A percentile compares a stretch with the other conserved stretches of the same genome.
Conservation (phyloP, 306 rosid genomes). For the Psophocarpus tetragonolobus region DNA sequence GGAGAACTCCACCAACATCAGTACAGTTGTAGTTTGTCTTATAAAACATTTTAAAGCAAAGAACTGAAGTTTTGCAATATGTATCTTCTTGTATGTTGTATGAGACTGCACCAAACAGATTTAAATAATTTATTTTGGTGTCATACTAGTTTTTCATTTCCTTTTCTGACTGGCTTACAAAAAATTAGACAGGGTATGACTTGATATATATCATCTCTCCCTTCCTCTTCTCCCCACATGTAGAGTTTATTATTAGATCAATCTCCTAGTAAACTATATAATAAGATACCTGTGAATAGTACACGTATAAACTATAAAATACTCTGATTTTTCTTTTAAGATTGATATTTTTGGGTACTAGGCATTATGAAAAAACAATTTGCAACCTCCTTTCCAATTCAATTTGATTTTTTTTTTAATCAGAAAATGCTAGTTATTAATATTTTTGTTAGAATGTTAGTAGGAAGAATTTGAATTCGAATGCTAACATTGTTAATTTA, state of each 20-base stretch:
- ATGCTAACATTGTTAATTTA: no score
- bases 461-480: no score
- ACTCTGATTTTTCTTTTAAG: background rate
- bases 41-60: constrained; percentile 62
- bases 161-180: constrained; percentile 18
- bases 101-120: constrained; percentile 21
- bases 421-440: no score
- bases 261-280: background rate
- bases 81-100: constrained; percentile 18
- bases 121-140: constrained; percentile 8
- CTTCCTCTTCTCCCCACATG: no score
- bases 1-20: constrained; percentile 66
- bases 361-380: background rate
- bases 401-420: no score
- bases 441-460: no score
- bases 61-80: constrained; percentile 31
- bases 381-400: background rate
- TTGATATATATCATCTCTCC: no score
- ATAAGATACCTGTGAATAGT: constrained; percentile 11
- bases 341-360: background rate
- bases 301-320: background rate
- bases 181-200: background rate
- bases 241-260: no score
- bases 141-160: constrained; percentile 20
- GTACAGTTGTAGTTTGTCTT: constrained; percentile 58